Evolutionary conservation across 805 yeast genomes (phyloP).

Genomic region (Helenozyma baotianmanensis): DNA sequence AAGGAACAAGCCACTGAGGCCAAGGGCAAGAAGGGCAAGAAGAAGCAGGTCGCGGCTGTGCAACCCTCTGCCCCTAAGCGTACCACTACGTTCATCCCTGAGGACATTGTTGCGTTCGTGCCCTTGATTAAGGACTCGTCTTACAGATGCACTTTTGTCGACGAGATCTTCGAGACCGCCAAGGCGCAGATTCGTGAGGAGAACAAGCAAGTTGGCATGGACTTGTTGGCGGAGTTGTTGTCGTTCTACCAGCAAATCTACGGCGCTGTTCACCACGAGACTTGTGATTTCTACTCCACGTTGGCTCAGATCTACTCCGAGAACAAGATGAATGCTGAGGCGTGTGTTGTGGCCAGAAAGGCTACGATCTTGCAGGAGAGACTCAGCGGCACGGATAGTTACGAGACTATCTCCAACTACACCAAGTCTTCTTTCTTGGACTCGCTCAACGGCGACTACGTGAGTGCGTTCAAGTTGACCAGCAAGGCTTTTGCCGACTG

Average conservation of each 20-base stretch:
- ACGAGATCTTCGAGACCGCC: conserved; percentile 72
- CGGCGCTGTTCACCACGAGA: conserved; percentile 75
- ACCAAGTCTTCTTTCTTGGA: conserved; percentile 75
- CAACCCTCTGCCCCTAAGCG: conserved; percentile 14
- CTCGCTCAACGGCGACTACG: conserved; percentile 50
- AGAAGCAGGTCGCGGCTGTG: conserved; percentile 12
- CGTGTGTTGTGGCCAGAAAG: conserved; percentile 61
- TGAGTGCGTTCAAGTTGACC: conserved; percentile 60
- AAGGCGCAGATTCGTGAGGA: conserved; percentile 36
- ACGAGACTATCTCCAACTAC: conserved; percentile 66
- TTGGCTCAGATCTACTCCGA: conserved; percentile 67
- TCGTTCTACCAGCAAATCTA: conserved; percentile 76
- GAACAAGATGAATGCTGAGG: conserved; percentile 50
- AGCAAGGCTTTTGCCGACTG: conserved; percentile 57
- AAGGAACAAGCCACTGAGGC: conserved; percentile 10
- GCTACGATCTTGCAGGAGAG: conserved; percentile 76
- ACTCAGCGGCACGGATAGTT: conserved; percentile 73
- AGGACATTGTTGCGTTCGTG: conserved; percentile 62
- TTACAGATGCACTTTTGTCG: conserved; percentile 62
- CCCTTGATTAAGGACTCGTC: conserved; percentile 75
- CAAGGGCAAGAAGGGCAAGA: conserved; percentile 31
- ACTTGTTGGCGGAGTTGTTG: conserved; percentile 64
- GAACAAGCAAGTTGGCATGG: conserved; percentile 52
- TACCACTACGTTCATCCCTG: conserved; percentile 46
- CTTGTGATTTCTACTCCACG: conserved; percentile 63